Conservation (phyloP, 1,139 yeast species). For the Blastobotrys illinoisensis region DNA sequence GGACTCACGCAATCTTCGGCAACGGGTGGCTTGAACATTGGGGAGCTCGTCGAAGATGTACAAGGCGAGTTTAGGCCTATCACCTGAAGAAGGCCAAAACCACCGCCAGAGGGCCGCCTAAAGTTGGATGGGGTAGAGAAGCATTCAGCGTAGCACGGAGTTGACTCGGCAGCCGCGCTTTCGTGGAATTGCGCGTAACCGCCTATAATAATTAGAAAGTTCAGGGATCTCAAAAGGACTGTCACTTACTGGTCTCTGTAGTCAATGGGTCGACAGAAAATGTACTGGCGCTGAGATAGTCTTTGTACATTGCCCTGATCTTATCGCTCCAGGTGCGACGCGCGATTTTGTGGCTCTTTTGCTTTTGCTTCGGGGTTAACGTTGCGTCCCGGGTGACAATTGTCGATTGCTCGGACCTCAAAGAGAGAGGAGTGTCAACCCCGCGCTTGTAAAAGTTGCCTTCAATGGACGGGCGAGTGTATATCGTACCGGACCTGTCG, state of each 20-base stretch:
- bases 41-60: not conserved
- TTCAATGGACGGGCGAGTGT: not conserved
- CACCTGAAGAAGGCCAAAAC: not conserved
- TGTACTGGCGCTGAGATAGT: not conserved
- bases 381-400: not conserved
- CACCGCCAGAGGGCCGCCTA: not conserved
- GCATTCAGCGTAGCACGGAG: not conserved
- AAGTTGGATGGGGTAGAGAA: not conserved
- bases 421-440: not conserved
- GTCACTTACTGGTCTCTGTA: not conserved
- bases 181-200: not conserved
- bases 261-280: not conserved
- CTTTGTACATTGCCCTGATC: not conserved
- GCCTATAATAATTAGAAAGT: not conserved
- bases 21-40: not conserved
- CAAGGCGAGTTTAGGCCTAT: not conserved
- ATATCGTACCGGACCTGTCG: not conserved
- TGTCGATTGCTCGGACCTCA: not conserved
- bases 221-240: too few relatives aligned
- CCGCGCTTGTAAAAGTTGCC: not conserved
- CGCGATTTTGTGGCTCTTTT: not conserved
- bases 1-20: not conserved
- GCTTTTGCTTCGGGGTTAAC: not conserved
- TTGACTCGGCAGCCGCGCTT: not conserved
- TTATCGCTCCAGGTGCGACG: not conserved